phyloP scores from a whole-genome alignment of 306 rosid genomes.

The Rosa persica region DNA sequence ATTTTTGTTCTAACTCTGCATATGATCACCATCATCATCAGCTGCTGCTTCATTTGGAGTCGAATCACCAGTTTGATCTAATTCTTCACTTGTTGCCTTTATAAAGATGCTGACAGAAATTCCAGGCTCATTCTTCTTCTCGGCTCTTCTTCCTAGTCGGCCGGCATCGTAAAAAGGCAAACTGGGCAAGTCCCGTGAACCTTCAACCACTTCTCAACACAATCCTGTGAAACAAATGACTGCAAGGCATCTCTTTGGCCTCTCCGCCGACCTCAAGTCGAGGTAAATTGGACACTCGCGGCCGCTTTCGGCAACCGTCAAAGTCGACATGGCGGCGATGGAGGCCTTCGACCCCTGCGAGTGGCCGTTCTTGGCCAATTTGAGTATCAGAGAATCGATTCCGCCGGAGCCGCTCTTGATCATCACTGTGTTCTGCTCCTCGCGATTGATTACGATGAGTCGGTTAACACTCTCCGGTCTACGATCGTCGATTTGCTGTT shows the following conservation, averaged over 20 bases:
- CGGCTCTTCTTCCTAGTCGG: constrained; percentile 46
- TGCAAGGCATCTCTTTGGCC: constrained; percentile 72
- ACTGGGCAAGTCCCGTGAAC: constrained; percentile 82
- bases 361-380: constrained; percentile 45
- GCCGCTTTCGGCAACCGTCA: constrained; percentile 34
- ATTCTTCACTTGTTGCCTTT: constrained; percentile 28
- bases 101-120: constrained; percentile 67
- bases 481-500: constrained; percentile 16
- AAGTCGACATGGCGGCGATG: constrained; percentile 49
- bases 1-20: constrained; percentile 24
- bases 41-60: constrained; percentile 19
- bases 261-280: constrained; percentile 52
- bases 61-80: constrained; percentile 23
- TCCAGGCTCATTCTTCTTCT: constrained; percentile 48
- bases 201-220: constrained; percentile 79
- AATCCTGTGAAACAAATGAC: constrained; percentile 61
- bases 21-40: constrained; percentile 9
- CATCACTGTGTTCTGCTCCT: constrained; percentile 53
- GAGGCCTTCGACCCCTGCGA: constrained; percentile 83
- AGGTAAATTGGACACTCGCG: constrained; percentile 73
- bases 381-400: constrained; percentile 49
- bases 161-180: constrained; percentile 71
- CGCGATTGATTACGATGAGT: constrained; percentile 61
- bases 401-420: constrained; percentile 50
- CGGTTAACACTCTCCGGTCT: constrained; percentile 22